Conservation (phyloP, 2,329 filamentous ascomycete genomes). For the Tolypocladium pustulatum region DNA sequence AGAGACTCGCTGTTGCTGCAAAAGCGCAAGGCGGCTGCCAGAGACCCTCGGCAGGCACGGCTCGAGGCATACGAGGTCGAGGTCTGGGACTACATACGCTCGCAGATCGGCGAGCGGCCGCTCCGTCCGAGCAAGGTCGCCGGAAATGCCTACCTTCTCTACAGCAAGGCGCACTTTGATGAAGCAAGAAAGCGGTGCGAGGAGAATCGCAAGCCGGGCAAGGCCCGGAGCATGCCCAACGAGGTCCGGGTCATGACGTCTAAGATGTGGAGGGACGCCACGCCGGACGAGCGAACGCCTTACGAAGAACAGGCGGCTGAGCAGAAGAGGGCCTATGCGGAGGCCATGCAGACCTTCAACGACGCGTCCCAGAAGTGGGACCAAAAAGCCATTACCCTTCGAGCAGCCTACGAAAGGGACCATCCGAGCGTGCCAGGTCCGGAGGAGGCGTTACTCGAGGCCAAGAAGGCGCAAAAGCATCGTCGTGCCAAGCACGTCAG, state of each 20-base stretch:
- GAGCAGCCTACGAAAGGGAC: constrained; percentile 39
- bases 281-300: constrained; percentile 59
- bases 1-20: constrained; percentile 40
- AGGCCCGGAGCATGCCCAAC: constrained; percentile 58
- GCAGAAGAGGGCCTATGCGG: constrained; percentile 56
- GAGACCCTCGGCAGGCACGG: constrained; percentile 39
- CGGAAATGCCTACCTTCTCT: constrained; percentile 81
- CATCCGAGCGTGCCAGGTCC: constrained; percentile 28
- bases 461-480: constrained; percentile 16
- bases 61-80: constrained; percentile 47
- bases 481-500: constrained; percentile 26
- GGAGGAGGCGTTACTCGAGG: constrained; percentile 11
- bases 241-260: constrained; percentile 80
- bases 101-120: constrained; percentile 63
- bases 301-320: constrained; percentile 65
- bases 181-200: constrained; percentile 49
- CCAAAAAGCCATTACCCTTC: constrained; percentile 45
- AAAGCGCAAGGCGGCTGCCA: constrained; percentile 45
- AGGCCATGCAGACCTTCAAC: constrained; percentile 48
- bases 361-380: constrained; percentile 63
- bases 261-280: constrained; percentile 79
- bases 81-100: constrained; percentile 39
- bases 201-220: constrained; percentile 50
- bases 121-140: constrained; percentile 61
- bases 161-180: constrained; percentile 71